Evolutionary conservation across 305 asterid genomes (phyloP).

Genomic region (Solanum hybrid): DNA sequence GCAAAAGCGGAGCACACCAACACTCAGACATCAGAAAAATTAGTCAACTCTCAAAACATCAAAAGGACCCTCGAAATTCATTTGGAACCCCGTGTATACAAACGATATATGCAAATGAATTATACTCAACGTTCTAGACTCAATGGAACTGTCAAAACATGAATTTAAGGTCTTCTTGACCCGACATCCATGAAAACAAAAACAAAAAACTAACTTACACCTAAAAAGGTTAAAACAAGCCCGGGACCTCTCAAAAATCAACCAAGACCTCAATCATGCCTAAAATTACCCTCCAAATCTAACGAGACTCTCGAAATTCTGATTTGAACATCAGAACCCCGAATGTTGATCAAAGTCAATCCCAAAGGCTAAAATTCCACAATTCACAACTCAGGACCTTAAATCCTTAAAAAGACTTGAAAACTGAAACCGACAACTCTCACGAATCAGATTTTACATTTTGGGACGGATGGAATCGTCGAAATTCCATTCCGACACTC

Average conservation of each 20-base stretch:
- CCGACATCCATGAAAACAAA: neutral
- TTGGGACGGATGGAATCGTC: neutral
- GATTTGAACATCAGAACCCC: neutral
- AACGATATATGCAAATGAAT: neutral
- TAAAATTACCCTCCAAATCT: neutral
- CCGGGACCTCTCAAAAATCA: neutral
- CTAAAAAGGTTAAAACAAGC: neutral
- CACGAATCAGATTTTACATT: too few relatives aligned
- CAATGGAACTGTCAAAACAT: neutral
- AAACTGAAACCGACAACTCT: too few relatives aligned
- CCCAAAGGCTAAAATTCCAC: too few relatives aligned
- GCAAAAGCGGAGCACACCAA: neutral
- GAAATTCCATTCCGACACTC: neutral
- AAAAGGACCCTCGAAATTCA: neutral
- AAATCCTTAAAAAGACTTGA: too few relatives aligned
- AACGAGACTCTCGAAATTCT: too few relatives aligned
- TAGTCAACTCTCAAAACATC: neutral
- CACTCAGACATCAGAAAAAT: neutral
- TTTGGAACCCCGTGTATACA: neutral
- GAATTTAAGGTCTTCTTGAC: neutral
- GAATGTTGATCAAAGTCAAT: neutral
- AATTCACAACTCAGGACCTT: too few relatives aligned
- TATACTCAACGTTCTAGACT: neutral
- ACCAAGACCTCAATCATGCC: neutral
- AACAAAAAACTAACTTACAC: neutral